Evolutionary conservation across 306 rosid species (phyloP), one percentile per base, ranked within the genome.

Genomic region (Lathyrus sativus): DNA sequence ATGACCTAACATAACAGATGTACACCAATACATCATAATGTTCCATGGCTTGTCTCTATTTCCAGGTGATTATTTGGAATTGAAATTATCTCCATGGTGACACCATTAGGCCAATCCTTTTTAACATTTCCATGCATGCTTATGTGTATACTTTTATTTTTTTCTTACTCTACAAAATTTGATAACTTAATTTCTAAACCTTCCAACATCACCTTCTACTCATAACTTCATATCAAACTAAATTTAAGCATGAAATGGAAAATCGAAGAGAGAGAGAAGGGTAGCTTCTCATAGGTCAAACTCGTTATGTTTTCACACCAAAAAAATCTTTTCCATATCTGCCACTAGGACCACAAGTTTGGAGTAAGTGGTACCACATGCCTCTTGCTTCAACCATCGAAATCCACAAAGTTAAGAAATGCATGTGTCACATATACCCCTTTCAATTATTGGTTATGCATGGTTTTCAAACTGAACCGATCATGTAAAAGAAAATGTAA

Each of bases 271-370:
- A 24, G 59, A 55, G 72, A 13, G 49, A 53, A 8, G 58, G 63
- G 59, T 22, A 6, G 31, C 37, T 14, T 43, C 53, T 56, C 39
- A 45, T 6, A 79, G 85, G 79, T 81, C 88, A 83, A 84, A 73
- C 66, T 81, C 67, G 76, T 77, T 70, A 75, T 72, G 84, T 54
- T 74, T 72, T 80, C 73, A 65, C 77, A 79, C 81, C 81, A 83
- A 80, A 46, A 86, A 81, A 81, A 85, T 89, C 86, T 79, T 67
- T 71, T 50, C 81, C 88, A 68, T 81, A 85, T 89, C 92, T 79
- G 49, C 62, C 1, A 54, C 14, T 59, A 82, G 89, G 90, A 83
- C 88, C 96, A 89, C 90, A 76, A 53, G 72, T 44, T 78, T 68
- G 56, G 76, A 37, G 76, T 70, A 62, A 72, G 78, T 78, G 62